A percentile compares a stretch with the other conserved stretches of the same genome.
These are phyloP conservation scores for Colletotrichum chrysophilum DNA, from an alignment of 2,329 filamentous ascomycete species.

Conservation along the genomic window DNA sequence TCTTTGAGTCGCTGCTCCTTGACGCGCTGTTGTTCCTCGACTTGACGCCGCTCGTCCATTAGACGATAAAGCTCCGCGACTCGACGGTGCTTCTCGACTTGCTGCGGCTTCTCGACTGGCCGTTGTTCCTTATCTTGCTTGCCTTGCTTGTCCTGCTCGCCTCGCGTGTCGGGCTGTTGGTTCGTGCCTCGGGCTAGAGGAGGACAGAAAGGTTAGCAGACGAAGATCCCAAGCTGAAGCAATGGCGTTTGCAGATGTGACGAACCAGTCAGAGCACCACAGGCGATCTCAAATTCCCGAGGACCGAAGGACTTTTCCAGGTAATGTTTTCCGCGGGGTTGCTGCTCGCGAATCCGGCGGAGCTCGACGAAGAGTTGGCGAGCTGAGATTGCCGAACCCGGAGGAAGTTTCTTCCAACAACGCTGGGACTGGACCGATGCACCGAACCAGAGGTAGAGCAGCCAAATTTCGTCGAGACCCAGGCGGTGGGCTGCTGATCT, in stretches of 20 bases:
- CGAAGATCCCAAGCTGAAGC: neutral
- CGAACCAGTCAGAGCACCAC: neutral
- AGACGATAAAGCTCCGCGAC: too few relatives aligned
- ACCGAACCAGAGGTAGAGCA: neutral
- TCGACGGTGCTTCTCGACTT: too few relatives aligned
- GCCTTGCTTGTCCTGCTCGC: too few relatives aligned
- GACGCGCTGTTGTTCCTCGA: neutral
- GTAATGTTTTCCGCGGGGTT: neutral
- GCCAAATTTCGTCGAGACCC: neutral
- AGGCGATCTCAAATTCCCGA: neutral
- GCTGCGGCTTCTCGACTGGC: too few relatives aligned
- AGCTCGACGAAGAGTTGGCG: neutral
- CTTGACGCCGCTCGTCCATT: neutral
- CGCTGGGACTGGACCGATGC: neutral
- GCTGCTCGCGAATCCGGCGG: neutral
- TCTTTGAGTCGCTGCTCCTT: too few relatives aligned
- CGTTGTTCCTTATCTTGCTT: too few relatives aligned
- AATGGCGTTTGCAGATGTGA: neutral
- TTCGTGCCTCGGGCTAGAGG: neutral
- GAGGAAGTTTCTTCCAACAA: neutral
- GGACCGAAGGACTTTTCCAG: neutral
- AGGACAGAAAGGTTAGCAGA: neutral
- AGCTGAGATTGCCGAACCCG: neutral
- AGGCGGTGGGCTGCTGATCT: neutral
- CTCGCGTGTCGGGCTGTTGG: neutral